A percentile compares a stretch with the other conserved stretches of the same genome.
Conservation (phyloP, 805 yeast species). For the Metschnikowia borealis region DNA sequence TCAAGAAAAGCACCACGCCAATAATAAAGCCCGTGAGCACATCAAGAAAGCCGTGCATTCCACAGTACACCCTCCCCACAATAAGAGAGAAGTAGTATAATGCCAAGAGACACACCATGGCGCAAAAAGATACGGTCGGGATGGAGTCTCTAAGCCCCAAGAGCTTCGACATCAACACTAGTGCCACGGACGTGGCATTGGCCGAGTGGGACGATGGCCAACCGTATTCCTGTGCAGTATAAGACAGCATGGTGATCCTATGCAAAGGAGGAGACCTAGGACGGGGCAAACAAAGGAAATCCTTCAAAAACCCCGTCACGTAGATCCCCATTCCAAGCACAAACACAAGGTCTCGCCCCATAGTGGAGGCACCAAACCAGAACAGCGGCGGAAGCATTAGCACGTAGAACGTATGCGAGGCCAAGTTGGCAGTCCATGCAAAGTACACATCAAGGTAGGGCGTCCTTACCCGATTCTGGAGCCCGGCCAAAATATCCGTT, state of each 20-base stretch:
- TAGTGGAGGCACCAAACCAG: slow-evolving; percentile 66
- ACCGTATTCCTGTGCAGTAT: slow-evolving; percentile 90
- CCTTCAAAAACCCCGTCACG: slow-evolving; percentile 73
- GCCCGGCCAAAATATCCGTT: slow-evolving; percentile 49
- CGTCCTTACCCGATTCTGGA: slow-evolving; percentile 53
- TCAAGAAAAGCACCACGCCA: slow-evolving; percentile 53
- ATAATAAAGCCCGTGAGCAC: slow-evolving; percentile 59
- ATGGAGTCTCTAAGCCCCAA: slow-evolving; percentile 12
- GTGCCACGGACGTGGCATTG: slow-evolving; percentile 80
- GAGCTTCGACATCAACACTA: slow-evolving; percentile 33
- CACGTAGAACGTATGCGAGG: slow-evolving; percentile 92
- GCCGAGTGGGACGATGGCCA: slow-evolving; percentile 95
- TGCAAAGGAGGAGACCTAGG: slow-evolving; percentile 90
- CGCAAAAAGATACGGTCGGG: slow-evolving; percentile 12
- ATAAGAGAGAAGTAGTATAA: slow-evolving; percentile 63
- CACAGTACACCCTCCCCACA: slow-evolving; percentile 85
- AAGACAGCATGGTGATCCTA: slow-evolving; percentile 85
- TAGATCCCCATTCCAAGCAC: slow-evolving; percentile 70
- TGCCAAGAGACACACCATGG: slow-evolving; percentile 17
- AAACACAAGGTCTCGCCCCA: slow-evolving; percentile 57
- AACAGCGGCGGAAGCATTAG: slow-evolving; percentile 78
- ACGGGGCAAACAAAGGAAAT: slow-evolving; percentile 83
- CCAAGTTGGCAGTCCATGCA: slow-evolving; percentile 83
- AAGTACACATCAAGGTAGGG: slow-evolving; percentile 66
- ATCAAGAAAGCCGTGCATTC: slow-evolving; percentile 95